phyloP scores from a whole-genome alignment of 257 asterid genomes.

The Leonotis leonurus region DNA sequence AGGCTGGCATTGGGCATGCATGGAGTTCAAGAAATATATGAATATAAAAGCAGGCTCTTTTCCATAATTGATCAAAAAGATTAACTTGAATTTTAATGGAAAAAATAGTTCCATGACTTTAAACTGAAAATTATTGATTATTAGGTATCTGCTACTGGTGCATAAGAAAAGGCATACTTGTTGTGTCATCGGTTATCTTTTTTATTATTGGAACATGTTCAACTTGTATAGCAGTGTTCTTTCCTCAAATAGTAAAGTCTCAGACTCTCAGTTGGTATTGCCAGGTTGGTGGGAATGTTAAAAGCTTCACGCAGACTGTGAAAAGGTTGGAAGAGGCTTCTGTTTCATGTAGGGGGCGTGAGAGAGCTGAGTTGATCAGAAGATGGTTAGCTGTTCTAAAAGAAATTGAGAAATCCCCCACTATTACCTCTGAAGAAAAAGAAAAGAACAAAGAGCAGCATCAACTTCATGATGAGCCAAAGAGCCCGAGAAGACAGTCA shows the following conservation, averaged over 20 bases:
- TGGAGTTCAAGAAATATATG: neutral
- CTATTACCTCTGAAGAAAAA: conserved; percentile 40
- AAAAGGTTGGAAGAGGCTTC: conserved; percentile 95
- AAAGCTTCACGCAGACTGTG: conserved; percentile 85
- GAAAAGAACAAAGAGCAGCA: conserved; percentile 44
- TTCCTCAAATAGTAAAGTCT: conserved; percentile 2
- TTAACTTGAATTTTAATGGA: too few species aligned
- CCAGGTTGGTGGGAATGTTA: conserved; percentile 62
- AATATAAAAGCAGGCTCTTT: neutral
- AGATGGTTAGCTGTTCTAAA: conserved; percentile 77
- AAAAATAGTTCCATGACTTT: neutral
- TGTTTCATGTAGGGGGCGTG: conserved; percentile 85
- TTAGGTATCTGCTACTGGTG: conserved; percentile 4
- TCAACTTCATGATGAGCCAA: conserved; percentile 54
- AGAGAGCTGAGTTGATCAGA: conserved; percentile 70
- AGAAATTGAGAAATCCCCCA: conserved; percentile 45
- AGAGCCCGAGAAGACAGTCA: conserved; percentile 62
- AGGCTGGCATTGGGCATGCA: too few species aligned
- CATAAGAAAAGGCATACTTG: neutral
- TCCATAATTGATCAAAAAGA: too few species aligned
- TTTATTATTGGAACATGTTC: too few species aligned
- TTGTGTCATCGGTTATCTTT: too few species aligned
- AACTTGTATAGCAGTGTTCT: neutral
- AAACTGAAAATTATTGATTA: neutral
- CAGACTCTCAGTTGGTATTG: conserved; percentile 14